These are phyloP conservation scores for Kregervanrija pseudodelftensis DNA, from an alignment of 805 yeast genomes.

Conservation along the genomic window DNA sequence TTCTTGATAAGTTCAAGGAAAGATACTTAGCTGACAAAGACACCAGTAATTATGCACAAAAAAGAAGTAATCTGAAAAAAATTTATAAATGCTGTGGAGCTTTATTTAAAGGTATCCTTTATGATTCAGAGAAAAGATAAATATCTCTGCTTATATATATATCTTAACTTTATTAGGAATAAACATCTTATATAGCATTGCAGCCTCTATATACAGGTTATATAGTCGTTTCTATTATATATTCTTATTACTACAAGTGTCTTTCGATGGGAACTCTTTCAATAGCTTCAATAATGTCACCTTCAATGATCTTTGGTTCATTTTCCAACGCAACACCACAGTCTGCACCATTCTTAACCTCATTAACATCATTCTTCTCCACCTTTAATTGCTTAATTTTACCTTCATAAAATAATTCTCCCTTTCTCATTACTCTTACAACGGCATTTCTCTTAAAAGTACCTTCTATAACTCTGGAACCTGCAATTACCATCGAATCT, in stretches of 20 bases:
- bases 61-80: not conserved
- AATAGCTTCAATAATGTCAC: constrained; percentile 67
- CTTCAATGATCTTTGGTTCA: constrained; percentile 33
- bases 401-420: constrained; percentile 35
- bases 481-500: constrained; percentile 64
- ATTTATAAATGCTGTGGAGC: not conserved
- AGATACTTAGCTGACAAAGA: not conserved
- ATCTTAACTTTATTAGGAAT: no score
- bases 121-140: not conserved
- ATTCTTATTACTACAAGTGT: constrained; percentile 30
- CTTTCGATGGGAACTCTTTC: constrained; percentile 59
- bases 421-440: constrained; percentile 36
- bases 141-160: not conserved
- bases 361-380: constrained; percentile 69
- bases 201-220: not conserved
- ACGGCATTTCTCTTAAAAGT: constrained; percentile 49
- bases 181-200: not conserved
- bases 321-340: constrained; percentile 74
- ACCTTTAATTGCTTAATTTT: constrained; percentile 67
- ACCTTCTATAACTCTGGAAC: constrained; percentile 76
- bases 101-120: not conserved
- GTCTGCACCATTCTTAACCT: constrained; percentile 78
- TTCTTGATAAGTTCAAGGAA: constrained; percentile 7
- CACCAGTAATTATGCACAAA: not conserved
- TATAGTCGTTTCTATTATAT: not conserved